These are phyloP conservation scores for Fusarium sp. DNA, from an alignment of 2,329 filamentous ascomycete species.

Conservation along the genomic window DNA sequence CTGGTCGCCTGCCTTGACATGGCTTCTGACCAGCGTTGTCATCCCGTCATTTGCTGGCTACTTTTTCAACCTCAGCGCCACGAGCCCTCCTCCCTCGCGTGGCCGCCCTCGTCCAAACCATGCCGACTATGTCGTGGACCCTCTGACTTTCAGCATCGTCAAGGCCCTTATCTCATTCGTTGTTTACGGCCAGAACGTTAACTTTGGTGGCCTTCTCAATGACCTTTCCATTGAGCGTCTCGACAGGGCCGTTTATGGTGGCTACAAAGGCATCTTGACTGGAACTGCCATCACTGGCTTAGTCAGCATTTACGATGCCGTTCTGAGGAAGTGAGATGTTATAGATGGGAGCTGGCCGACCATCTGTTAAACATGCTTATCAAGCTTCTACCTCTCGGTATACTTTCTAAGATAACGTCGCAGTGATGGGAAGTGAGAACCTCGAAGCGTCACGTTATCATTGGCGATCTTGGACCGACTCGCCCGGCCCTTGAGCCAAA, in stretches of 20 bases:
- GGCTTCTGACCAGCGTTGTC: constrained; percentile 77
- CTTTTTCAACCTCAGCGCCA: constrained; percentile 86
- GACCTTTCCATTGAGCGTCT: constrained; percentile 70
- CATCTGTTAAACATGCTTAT: background rate
- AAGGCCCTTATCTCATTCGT: constrained; percentile 86
- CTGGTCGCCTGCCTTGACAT: constrained; percentile 84
- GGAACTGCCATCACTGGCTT: constrained; percentile 75
- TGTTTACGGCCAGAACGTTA: constrained; percentile 77
- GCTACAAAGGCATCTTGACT: constrained; percentile 75
- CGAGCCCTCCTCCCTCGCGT: constrained; percentile 55
- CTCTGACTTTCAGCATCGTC: constrained; percentile 87
- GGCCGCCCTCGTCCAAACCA: constrained; percentile 55
- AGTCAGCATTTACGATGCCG: constrained; percentile 80
- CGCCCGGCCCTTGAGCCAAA: constrained; percentile 1
- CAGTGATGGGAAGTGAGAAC: background rate
- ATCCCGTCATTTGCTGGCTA: constrained; percentile 80
- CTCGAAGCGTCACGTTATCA: constrained; percentile 4
- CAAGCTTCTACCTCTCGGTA: background rate
- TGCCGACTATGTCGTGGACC: constrained; percentile 76
- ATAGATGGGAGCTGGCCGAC: background rate
- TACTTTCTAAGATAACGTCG: constrained; percentile 1
- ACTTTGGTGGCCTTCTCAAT: constrained; percentile 71
- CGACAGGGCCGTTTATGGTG: constrained; percentile 74
- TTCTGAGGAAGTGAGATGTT: constrained; percentile 72
- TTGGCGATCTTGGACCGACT: constrained; percentile 3